Evolutionary conservation across 2,329 filamentous ascomycete genomes (phyloP).

Genomic region (Clonostachys sp.): DNA sequence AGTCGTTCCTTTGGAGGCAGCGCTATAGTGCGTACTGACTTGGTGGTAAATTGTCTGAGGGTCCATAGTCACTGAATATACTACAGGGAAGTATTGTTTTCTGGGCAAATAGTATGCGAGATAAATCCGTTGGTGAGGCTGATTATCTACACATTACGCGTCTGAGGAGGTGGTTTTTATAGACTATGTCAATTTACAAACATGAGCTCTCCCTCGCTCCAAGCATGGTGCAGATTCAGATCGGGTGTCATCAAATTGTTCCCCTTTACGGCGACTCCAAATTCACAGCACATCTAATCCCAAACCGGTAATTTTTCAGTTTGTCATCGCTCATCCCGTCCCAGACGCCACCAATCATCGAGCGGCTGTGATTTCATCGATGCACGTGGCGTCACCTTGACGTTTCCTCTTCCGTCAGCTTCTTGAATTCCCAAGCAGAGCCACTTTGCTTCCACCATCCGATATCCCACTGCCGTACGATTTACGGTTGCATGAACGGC

Average conservation of each 20-base stretch:
- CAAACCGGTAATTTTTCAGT: constrained; percentile 6
- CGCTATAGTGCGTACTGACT: constrained; percentile 27
- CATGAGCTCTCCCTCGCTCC: too few species aligned
- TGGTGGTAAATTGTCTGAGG: constrained; percentile 23
- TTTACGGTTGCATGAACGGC: too few species aligned
- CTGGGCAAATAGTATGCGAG: not conserved
- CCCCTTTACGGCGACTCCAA: not conserved
- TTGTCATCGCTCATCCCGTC: not conserved
- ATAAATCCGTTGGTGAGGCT: not conserved
- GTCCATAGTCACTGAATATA: constrained; percentile 13
- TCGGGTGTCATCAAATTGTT: constrained; percentile 12
- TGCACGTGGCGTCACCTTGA: too few species aligned
- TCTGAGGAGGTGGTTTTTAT: not conserved
- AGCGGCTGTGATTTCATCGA: too few species aligned
- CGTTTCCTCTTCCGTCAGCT: not conserved
- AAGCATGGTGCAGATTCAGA: not conserved
- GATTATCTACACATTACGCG: not conserved
- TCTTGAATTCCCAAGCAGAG: not conserved
- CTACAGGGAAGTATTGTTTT: not conserved
- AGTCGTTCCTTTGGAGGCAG: constrained; percentile 16
- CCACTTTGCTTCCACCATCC: not conserved
- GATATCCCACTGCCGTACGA: not conserved
- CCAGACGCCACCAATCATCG: too few species aligned
- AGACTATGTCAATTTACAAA: too few species aligned
- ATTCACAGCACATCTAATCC: not conserved